Evolutionary conservation across 768 basidiomycete species (phyloP), one percentile per base, ranked within the genome.

Genomic region (Strobilomyces dryophilus): DNA sequence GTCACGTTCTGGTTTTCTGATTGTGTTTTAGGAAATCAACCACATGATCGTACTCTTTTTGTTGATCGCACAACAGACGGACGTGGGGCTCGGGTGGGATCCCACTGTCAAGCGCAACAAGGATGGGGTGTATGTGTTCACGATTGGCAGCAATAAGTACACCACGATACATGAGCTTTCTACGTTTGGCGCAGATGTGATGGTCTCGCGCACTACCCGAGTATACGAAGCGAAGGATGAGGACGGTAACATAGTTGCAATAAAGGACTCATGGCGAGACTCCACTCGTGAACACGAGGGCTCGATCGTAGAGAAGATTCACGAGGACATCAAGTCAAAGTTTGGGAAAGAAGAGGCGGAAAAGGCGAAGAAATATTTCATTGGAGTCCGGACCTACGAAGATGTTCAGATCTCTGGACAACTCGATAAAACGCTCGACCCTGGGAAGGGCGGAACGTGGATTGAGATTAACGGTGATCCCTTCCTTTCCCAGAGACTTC

Each of bases 11-110:
- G 10, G 20, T n/a, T n/a, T 44, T 14, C 40, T 24, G 40, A 14
- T 18, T 26, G 32, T 18, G 26, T 32, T 20, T n/a, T 42, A 60
- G 60, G 32, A 20, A 9, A 52, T 54, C 2, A 29, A 61, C 9
- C 0, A 17, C 0, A 10, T 54, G 2, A 51, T 61, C 2, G 41
- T 52, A n/a, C 45, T 61, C 24, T 57, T 61, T 40, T 51, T 37
- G 21, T 29, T 21, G 10, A 37, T 60, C 14, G 58, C 10, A 18
- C 14, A 36, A 3, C 2, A 3, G 45, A 27, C 7, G 1, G 15
- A 43, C 10, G 52, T n/a, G 12, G 36, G 18, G 4, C 17, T 35
- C 1, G 49, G 49, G 17, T 50, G 49, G 49, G 49, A 50, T 35
- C 21, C 41, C 17, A 50, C 49, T 18, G 31, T 50, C 24, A 5